Evolutionary conservation across 257 asterid genomes (phyloP).

Genomic region (Jacaranda copaia): DNA sequence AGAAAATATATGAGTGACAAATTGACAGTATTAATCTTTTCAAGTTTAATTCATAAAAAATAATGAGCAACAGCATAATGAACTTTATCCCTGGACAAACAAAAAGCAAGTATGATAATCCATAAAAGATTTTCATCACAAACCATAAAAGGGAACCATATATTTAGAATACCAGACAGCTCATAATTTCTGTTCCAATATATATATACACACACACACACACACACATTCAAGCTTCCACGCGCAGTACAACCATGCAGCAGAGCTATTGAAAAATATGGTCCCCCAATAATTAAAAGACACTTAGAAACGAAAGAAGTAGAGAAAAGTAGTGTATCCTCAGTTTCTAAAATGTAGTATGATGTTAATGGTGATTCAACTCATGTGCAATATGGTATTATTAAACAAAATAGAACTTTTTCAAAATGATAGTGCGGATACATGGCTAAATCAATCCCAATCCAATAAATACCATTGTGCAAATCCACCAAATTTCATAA

Average conservation of each 20-base stretch:
- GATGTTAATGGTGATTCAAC: neutral
- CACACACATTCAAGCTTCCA: neutral
- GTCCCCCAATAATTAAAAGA: neutral
- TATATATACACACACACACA: neutral
- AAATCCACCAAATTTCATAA: neutral
- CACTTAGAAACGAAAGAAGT: neutral
- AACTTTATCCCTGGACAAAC: neutral
- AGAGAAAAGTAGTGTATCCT: neutral
- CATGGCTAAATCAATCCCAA: neutral
- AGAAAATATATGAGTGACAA: too few species aligned
- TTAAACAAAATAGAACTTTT: neutral
- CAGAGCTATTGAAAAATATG: neutral
- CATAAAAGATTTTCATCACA: neutral
- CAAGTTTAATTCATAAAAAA: neutral
- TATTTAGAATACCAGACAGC: neutral
- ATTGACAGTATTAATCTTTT: neutral
- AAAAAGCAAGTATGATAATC: neutral
- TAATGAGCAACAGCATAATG: neutral
- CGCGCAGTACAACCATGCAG: neutral
- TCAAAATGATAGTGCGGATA: neutral
- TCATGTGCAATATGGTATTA: neutral
- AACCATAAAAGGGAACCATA: neutral
- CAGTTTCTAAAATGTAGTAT: constrained; percentile 12
- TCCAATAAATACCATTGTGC: neutral
- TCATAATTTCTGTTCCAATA: neutral